These are phyloP conservation scores for Plasmodium gallinaceum DNA, from an alignment of 169 alveolate species.

Conservation along the genomic window DNA sequence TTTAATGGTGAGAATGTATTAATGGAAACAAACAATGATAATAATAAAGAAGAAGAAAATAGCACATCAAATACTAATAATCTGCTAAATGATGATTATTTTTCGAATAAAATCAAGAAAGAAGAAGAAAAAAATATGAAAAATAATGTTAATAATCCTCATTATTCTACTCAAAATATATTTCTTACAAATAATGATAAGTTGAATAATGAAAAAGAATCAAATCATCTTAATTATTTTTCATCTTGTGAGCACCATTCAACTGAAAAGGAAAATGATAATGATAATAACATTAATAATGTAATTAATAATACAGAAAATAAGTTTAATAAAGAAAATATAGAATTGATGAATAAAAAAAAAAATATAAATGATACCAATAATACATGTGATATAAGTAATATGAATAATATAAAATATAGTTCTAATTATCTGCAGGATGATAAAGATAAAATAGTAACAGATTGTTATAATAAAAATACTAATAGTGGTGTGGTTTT, in stretches of 20 bases:
- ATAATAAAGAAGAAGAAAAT: neutral
- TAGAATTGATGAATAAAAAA: neutral
- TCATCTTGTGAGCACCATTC: neutral
- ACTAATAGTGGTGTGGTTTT: neutral
- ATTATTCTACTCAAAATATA: neutral
- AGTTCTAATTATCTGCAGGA: neutral
- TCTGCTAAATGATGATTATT: slow-evolving; percentile 22
- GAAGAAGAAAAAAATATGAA: slow-evolving; percentile 15
- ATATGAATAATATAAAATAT: neutral
- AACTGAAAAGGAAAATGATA: neutral
- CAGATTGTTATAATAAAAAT: neutral
- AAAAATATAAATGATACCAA: neutral
- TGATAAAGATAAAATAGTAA: neutral
- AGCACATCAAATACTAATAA: neutral
- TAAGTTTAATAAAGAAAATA: neutral
- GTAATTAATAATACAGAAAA: neutral
- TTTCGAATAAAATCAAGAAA: neutral
- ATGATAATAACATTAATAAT: neutral
- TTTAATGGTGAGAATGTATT: neutral
- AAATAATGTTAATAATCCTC: neutral
- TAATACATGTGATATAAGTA: neutral
- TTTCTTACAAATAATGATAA: neutral
- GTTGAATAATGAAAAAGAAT: neutral
- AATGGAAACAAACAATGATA: neutral
- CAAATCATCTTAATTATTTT: slow-evolving; percentile 9